These are phyloP conservation scores for Zymoseptoria pseudotritici DNA, from an alignment of 2,329 filamentous ascomycete genomes.

Conservation along the genomic window DNA sequence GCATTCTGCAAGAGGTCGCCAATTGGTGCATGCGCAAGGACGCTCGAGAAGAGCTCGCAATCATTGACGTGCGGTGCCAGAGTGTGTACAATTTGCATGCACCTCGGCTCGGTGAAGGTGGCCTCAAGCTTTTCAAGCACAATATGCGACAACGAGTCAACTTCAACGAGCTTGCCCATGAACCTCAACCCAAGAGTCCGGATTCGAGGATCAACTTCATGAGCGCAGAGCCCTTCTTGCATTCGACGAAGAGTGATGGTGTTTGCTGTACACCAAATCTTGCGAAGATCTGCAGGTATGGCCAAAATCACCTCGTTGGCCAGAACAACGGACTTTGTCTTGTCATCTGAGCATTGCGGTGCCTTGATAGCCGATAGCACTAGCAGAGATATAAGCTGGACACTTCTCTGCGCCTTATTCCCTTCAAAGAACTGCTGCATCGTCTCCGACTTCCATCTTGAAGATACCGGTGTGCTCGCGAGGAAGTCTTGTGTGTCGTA, in stretches of 20 bases:
- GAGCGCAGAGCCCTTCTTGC: constrained; percentile 26
- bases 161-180: constrained; percentile 18
- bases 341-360: constrained; percentile 12
- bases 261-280: constrained; percentile 28
- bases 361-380: constrained; percentile 26
- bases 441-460: constrained; percentile 24
- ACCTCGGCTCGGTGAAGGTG: constrained; percentile 12
- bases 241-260: constrained; percentile 26
- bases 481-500: constrained; percentile 27
- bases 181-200: constrained; percentile 23
- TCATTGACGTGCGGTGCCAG: constrained; percentile 14
- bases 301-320: constrained; percentile 25
- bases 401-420: constrained; percentile 27
- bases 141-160: constrained; percentile 19
- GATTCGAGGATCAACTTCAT: constrained; percentile 12
- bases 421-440: constrained; percentile 29
- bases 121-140: constrained; percentile 12
- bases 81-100: constrained; percentile 9
- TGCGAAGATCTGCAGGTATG: constrained; percentile 20
- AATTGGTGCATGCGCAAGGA: constrained; percentile 14
- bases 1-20: constrained; percentile 12
- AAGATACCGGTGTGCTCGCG: constrained; percentile 20
- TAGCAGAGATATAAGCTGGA: constrained; percentile 28
- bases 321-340: constrained; percentile 19
- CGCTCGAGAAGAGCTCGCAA: constrained; percentile 12